phyloP scores from a whole-genome alignment of 768 basidiomycete genomes.

The Kwoniella bestiolae region DNA sequence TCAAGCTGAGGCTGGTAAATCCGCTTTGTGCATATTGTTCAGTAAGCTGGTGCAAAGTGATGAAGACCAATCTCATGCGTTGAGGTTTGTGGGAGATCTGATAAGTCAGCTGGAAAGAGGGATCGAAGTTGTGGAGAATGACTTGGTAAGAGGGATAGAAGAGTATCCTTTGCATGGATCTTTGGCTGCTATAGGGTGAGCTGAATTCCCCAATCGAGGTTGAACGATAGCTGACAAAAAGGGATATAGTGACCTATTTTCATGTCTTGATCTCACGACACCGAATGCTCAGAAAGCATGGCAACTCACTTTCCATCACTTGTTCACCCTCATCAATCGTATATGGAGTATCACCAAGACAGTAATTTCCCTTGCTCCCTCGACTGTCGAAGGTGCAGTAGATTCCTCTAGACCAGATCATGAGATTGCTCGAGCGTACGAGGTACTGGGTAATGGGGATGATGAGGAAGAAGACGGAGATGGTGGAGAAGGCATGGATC shows the following conservation, averaged over 20 bases:
- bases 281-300: constrained; percentile 14
- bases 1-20: constrained; percentile 54
- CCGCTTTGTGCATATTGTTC: constrained; percentile 48
- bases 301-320: constrained; percentile 25
- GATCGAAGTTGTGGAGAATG: constrained; percentile 34
- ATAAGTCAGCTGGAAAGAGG: constrained; percentile 31
- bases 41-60: constrained; percentile 27
- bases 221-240: neutral
- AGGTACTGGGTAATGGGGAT: constrained; percentile 28
- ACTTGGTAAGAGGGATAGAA: constrained; percentile 41
- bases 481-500: constrained; percentile 39
- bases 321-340: constrained; percentile 29
- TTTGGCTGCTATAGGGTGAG: constrained; percentile 46
- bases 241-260: constrained; percentile 30
- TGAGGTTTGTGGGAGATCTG: constrained; percentile 30
- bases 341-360: constrained; percentile 44
- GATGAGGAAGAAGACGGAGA: constrained; percentile 30
- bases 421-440: constrained; percentile 54
- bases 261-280: constrained; percentile 20
- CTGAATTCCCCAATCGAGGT: too few relatives aligned
- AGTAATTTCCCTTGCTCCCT: constrained; percentile 41
- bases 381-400: constrained; percentile 10
- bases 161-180: constrained; percentile 50
- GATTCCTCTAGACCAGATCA: constrained; percentile 36
- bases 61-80: neutral